Evolutionary conservation across 2,329 filamentous ascomycete genomes (phyloP).

Genomic region (Fragosphaeria purpurea): DNA sequence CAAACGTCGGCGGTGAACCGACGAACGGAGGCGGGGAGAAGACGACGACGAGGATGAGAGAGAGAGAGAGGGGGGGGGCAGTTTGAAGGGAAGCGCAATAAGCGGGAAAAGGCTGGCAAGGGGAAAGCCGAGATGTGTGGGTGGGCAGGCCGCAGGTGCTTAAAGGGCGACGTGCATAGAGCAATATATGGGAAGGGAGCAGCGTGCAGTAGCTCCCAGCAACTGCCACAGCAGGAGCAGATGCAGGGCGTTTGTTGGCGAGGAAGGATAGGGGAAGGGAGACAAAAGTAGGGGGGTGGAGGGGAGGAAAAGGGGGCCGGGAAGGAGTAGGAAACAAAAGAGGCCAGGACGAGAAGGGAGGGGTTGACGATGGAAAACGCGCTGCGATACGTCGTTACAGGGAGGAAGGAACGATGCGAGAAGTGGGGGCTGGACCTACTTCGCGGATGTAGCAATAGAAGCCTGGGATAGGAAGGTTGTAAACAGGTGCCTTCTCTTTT

Average conservation of each 20-base stretch:
- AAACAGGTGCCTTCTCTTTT: too few relatives aligned
- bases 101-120: constrained; percentile 2
- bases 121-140: constrained; percentile 2
- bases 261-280: not conserved
- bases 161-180: not conserved
- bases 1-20: not conserved
- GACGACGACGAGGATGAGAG: not conserved
- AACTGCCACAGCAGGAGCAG: constrained; percentile 4
- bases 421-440: too few relatives aligned
- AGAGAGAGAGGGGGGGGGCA: not conserved
- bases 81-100: not conserved
- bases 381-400: too few relatives aligned
- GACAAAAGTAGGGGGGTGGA: not conserved
- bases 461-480: too few relatives aligned
- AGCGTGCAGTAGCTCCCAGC: constrained; percentile 12
- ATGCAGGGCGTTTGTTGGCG: constrained; percentile 3
- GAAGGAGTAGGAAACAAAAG: not conserved
- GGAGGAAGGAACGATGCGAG: too few relatives aligned
- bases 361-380: too few relatives aligned
- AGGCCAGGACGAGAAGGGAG: too few relatives aligned
- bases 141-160: too few relatives aligned
- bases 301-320: not conserved
- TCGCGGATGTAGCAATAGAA: too few relatives aligned
- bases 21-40: not conserved
- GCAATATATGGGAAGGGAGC: not conserved